phyloP scores from a whole-genome alignment of 2,329 filamentous ascomycete genomes.

The Xylaria sp. region DNA sequence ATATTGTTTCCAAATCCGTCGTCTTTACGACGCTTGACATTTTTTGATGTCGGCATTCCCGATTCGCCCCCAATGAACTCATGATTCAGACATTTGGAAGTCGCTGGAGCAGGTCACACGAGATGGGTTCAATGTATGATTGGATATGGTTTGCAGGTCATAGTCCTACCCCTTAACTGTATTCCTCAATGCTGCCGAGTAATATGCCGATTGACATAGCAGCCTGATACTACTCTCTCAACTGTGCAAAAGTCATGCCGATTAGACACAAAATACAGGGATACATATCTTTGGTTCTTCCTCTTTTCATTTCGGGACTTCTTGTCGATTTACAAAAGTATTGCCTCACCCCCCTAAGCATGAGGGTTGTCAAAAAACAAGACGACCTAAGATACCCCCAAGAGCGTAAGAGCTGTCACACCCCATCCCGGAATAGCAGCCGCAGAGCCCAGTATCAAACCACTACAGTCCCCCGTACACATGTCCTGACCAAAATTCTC shows the following conservation, averaged over 20 bases:
- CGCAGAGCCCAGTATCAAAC: neutral
- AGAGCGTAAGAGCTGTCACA: neutral
- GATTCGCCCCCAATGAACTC: neutral
- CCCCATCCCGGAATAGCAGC: neutral
- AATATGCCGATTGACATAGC: neutral
- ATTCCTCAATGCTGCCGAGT: neutral
- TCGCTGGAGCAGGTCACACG: neutral
- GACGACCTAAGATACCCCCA: neutral
- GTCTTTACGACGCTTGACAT: neutral
- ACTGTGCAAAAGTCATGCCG: neutral
- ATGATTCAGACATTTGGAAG: neutral
- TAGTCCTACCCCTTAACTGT: neutral
- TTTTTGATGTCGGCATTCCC: neutral
- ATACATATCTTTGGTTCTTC: neutral
- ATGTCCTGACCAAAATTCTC: neutral
- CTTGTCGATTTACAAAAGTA: neutral
- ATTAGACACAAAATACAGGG: neutral
- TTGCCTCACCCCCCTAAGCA: neutral
- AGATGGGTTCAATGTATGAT: neutral
- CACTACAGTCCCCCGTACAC: neutral
- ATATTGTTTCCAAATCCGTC: neutral
- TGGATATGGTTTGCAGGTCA: no score
- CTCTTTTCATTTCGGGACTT: neutral
- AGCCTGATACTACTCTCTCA: neutral
- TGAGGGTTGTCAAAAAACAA: neutral